A percentile compares a stretch with the other conserved stretches of the same genome.
Conservation (phyloP, 129 eudicot species). For the Scalesia atractyloides region DNA sequence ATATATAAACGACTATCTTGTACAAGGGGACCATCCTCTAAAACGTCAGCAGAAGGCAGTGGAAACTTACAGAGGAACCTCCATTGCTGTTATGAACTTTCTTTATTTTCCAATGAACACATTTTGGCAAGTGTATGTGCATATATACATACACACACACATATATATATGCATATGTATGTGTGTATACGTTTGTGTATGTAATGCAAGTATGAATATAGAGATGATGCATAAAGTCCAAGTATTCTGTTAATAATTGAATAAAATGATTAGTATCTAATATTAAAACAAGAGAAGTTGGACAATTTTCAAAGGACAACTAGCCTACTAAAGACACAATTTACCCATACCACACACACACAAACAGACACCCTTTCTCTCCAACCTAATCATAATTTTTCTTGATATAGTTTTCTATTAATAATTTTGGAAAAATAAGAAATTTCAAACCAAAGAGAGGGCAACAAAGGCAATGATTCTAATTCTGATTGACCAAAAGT, state of each 20-base stretch:
- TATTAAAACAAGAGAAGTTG: constrained; percentile 54
- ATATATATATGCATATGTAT: constrained; percentile 10
- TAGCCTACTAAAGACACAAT: constrained; percentile 54
- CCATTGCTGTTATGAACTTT: constrained; percentile 51
- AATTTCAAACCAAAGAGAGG: constrained; percentile 22
- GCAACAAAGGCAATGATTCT: constrained; percentile 24
- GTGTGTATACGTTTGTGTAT: constrained; percentile 22
- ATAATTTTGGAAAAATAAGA: neutral
- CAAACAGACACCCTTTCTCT: constrained; percentile 1
- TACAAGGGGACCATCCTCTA: constrained; percentile 45
- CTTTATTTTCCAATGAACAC: constrained; percentile 23
- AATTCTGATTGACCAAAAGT: too few relatives aligned
- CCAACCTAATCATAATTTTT: constrained; percentile 29
- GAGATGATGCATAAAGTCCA: constrained; percentile 29
- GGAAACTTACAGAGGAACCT: constrained; percentile 62
- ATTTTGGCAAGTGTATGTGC: constrained; percentile 28
- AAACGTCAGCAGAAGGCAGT: constrained; percentile 51
- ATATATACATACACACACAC: neutral
- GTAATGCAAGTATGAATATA: constrained; percentile 1
- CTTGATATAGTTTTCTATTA: constrained; percentile 18
- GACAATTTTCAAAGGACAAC: constrained; percentile 52
- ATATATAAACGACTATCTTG: constrained; percentile 9
- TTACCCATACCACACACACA: constrained; percentile 51
- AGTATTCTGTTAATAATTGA: constrained; percentile 31
- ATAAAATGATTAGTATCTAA: constrained; percentile 44